phyloP scores from a whole-genome alignment of 225 moss, liverwort and hornwort genomes.

The Marchantia paleacea region DNA sequence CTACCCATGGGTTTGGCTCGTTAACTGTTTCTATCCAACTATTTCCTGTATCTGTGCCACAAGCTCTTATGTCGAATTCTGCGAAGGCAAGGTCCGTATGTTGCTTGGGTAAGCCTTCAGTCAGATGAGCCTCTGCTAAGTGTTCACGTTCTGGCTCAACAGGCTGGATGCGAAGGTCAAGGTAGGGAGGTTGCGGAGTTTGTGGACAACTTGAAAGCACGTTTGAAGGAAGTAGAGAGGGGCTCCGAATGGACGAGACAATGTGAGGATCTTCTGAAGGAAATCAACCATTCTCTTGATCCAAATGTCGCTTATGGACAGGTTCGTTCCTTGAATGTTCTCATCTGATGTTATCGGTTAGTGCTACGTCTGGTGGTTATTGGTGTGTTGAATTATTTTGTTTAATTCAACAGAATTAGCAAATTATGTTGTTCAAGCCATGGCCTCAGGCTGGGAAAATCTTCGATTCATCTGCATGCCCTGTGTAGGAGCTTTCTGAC shows the following conservation, averaged over 20 bases:
- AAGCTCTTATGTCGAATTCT: too few species aligned
- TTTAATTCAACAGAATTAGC: too few species aligned
- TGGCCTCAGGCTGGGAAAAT: too few species aligned
- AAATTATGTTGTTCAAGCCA: too few species aligned
- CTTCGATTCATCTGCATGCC: not conserved
- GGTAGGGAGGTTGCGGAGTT: not conserved
- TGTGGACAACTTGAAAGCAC: conserved; percentile 27
- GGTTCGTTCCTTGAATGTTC: conserved; percentile 12
- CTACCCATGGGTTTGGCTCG: too few species aligned
- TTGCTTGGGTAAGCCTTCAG: too few species aligned
- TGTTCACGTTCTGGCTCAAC: not conserved
- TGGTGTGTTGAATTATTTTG: too few species aligned
- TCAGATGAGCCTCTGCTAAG: too few species aligned
- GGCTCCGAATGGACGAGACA: conserved; percentile 25
- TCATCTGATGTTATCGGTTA: not conserved
- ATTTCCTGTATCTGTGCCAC: too few species aligned
- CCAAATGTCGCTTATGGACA: conserved; percentile 32
- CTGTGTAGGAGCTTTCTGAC: conserved; percentile 39
- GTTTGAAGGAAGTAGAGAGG: conserved; percentile 15
- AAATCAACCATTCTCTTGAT: conserved; percentile 27
- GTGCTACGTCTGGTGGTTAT: too few species aligned
- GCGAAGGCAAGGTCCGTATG: too few species aligned
- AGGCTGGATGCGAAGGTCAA: not conserved
- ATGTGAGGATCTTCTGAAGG: conserved; percentile 32
- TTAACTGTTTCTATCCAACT: too few species aligned